Evolutionary conservation across 192 early-diverging fungal genomes (phyloP).

Genomic region (Phlyctochytrium planicorne): DNA sequence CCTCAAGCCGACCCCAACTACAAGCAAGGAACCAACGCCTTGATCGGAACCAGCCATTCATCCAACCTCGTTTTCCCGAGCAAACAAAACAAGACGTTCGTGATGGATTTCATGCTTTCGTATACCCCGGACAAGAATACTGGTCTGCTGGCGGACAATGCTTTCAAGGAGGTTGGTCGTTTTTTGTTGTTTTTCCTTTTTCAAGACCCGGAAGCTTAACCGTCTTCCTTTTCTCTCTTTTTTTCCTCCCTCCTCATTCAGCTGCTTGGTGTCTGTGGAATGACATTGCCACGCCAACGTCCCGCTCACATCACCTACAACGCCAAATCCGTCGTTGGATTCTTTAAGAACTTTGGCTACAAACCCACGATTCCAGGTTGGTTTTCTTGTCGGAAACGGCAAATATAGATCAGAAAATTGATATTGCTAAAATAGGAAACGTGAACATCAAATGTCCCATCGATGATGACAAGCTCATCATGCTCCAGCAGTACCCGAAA

Average conservation of each 20-base stretch:
- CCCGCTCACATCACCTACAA: slow-evolving; percentile 27
- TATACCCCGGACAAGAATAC: slow-evolving; percentile 25
- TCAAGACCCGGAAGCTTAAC: no score
- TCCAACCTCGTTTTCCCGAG: slow-evolving; percentile 22
- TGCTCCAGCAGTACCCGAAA: background rate
- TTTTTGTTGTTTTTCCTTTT: background rate
- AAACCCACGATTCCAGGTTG: slow-evolving; percentile 14
- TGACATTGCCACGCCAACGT: background rate
- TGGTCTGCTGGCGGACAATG: slow-evolving; percentile 17
- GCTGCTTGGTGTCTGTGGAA: slow-evolving; percentile 17
- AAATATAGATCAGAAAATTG: no score
- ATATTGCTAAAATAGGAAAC: no score
- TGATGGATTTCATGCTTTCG: slow-evolving; percentile 16
- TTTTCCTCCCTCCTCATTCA: background rate
- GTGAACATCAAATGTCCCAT: slow-evolving; percentile 20
- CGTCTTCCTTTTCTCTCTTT: no score
- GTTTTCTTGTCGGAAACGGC: no score
- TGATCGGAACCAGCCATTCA: no score
- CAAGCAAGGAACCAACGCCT: no score
- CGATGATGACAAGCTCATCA: background rate
- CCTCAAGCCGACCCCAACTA: background rate
- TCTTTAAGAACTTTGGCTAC: slow-evolving; percentile 20
- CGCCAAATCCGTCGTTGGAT: background rate
- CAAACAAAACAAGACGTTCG: slow-evolving; percentile 18
- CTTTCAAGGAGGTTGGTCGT: slow-evolving; percentile 17